phyloP scores from a whole-genome alignment of 108 stramenopile genomes.

The Chaetoceros muelleri region DNA sequence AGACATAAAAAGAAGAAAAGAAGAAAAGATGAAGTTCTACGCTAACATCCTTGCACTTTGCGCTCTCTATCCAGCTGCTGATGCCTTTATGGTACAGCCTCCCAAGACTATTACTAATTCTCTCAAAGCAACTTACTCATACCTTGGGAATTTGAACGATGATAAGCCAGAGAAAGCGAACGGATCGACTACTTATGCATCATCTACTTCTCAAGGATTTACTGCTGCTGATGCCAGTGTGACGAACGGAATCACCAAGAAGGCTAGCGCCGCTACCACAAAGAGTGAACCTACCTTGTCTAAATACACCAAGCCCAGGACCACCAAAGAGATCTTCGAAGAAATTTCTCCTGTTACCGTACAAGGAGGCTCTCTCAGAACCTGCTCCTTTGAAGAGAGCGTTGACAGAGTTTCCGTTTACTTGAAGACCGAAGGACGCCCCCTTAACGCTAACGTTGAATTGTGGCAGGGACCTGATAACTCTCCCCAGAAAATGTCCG shows the following conservation, averaged over 20 bases:
- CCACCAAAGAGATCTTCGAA: constrained; percentile 36
- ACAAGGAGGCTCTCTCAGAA: constrained; percentile 67
- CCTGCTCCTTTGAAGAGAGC: constrained; percentile 58
- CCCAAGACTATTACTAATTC: neutral
- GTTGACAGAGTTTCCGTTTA: constrained; percentile 55
- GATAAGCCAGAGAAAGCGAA: neutral
- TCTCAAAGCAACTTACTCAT: neutral
- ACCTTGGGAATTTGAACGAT: neutral
- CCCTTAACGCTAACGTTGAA: constrained; percentile 65
- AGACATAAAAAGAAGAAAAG: neutral
- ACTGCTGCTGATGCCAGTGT: neutral
- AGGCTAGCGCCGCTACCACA: neutral
- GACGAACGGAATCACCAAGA: neutral
- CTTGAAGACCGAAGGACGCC: constrained; percentile 73
- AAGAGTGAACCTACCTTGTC: constrained; percentile 20
- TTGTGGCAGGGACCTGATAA: constrained; percentile 75
- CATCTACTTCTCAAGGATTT: neutral
- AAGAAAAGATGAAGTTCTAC: constrained; percentile 5
- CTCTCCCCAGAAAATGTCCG: constrained; percentile 66
- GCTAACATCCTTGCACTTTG: constrained; percentile 6
- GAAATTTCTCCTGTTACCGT: constrained; percentile 38
- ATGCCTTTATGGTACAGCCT: constrained; percentile 3
- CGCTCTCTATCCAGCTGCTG: neutral
- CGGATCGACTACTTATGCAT: neutral
- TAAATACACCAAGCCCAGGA: constrained; percentile 17